Evolutionary conservation across 139 green algal genomes (phyloP).

Genomic region (Yamagishiella unicocca): DNA sequence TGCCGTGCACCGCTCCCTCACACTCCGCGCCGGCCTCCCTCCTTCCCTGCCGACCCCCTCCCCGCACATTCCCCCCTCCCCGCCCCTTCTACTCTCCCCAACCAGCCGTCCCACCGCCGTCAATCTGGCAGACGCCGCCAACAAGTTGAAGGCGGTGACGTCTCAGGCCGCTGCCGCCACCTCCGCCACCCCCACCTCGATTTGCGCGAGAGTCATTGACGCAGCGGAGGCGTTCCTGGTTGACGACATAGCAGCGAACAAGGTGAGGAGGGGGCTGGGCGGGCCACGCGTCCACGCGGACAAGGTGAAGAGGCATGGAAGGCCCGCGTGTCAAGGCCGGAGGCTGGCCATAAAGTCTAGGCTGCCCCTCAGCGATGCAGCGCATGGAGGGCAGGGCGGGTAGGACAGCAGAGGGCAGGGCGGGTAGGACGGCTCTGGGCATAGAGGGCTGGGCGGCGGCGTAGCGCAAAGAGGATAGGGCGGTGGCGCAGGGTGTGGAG

Average conservation of each 20-base stretch:
- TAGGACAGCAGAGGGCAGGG: not conserved
- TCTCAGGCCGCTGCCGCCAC: slow-evolving; percentile 35
- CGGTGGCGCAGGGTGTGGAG: too few species aligned
- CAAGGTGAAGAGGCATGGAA: too few species aligned
- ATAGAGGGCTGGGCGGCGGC: too few species aligned
- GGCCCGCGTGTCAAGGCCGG: too few species aligned
- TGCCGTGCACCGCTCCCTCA: not conserved
- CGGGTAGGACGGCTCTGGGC: too few species aligned
- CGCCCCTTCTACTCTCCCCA: not conserved
- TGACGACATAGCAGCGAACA: slow-evolving; percentile 89
- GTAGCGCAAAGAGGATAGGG: too few species aligned
- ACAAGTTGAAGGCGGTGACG: slow-evolving; percentile 72
- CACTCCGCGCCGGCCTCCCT: not conserved
- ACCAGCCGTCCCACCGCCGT: slow-evolving; percentile 96
- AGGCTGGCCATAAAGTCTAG: too few species aligned
- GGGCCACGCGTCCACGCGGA: too few species aligned
- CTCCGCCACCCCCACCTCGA: slow-evolving; percentile 59
- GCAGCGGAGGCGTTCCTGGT: slow-evolving; percentile 84
- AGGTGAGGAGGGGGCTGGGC: slow-evolving; percentile 51
- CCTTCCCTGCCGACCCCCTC: not conserved
- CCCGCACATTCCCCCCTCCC: too few species aligned
- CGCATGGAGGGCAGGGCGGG: too few species aligned
- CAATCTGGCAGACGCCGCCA: slow-evolving; percentile 89
- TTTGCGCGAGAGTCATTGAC: slow-evolving; percentile 74
- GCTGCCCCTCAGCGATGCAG: too few species aligned